Evolutionary conservation across 2,329 filamentous ascomycete species (phyloP).

Genomic region (Escovopsis sp.): DNA sequence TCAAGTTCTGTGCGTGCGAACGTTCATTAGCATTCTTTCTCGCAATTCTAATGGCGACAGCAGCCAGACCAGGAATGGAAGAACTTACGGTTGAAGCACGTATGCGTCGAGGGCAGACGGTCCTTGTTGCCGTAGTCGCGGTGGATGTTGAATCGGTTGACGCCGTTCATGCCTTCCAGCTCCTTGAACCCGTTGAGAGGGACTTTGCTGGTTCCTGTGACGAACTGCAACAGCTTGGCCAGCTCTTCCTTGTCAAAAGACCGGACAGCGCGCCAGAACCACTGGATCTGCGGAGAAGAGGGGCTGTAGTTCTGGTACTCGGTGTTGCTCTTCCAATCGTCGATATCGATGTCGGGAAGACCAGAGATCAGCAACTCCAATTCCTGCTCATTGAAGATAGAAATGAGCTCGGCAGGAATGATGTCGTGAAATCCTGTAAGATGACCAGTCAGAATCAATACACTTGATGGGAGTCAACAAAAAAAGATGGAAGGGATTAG

Average conservation of each 20-base stretch:
- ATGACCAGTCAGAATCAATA: background rate
- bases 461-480: background rate
- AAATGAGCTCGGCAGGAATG: slow-evolving; percentile 81
- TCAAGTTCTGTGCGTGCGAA: slow-evolving; percentile 78
- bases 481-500: background rate
- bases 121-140: slow-evolving; percentile 96
- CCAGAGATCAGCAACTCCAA: slow-evolving; percentile 92
- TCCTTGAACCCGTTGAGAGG: slow-evolving; percentile 98
- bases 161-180: slow-evolving; percentile 96
- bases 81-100: slow-evolving; percentile 94
- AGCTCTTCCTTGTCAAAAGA: slow-evolving; percentile 98
- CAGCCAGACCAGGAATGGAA: background rate
- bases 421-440: slow-evolving; percentile 83
- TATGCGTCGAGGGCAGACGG: slow-evolving; percentile 88
- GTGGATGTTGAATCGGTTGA: slow-evolving; percentile 97
- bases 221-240: slow-evolving; percentile 92
- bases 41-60: too few species aligned
- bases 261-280: slow-evolving; percentile 97
- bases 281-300: slow-evolving; percentile 91
- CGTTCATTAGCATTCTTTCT: slow-evolving; percentile 18
- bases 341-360: slow-evolving; percentile 89
- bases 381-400: slow-evolving; percentile 98
- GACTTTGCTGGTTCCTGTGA: slow-evolving; percentile 96
- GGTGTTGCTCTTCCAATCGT: slow-evolving; percentile 98
- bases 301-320: slow-evolving; percentile 97